Percentiles rank a stretch among this genome's conserved stretches.
Conservation (phyloP, 345 rosid genomes). For the Bruguiera gymnorhiza region DNA sequence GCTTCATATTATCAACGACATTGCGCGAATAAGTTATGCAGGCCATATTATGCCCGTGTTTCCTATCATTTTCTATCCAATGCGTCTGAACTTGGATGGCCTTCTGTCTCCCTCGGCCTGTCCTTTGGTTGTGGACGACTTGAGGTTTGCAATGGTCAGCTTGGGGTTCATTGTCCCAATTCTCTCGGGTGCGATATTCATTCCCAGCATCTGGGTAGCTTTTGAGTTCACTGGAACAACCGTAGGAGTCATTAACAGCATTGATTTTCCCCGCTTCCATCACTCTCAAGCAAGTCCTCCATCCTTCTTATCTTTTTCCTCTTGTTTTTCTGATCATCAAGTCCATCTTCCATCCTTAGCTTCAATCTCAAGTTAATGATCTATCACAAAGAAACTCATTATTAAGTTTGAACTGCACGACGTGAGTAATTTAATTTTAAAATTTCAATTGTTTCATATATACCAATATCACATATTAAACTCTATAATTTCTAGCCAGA, state of each 20-base stretch:
- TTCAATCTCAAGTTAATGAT: too few relatives aligned
- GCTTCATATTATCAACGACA: background rate
- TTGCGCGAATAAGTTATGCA: background rate
- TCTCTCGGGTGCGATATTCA: background rate
- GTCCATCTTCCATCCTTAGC: too few relatives aligned
- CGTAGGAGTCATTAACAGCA: background rate
- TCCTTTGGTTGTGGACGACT: background rate
- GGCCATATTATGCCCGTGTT: background rate
- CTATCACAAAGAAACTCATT: too few relatives aligned
- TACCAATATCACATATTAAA: too few relatives aligned
- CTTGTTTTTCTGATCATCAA: too few relatives aligned
- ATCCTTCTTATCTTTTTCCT: background rate
- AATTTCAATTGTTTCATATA: too few relatives aligned
- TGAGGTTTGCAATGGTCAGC: background rate
- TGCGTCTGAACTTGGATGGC: constrained; percentile 4
- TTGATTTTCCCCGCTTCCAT: constrained; percentile 7
- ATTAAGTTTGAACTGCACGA: too few relatives aligned
- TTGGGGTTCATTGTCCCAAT: background rate
- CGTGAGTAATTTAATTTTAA: too few relatives aligned
- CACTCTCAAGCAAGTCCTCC: background rate
- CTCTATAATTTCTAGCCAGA: too few relatives aligned
- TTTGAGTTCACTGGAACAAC: background rate
- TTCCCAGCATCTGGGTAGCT: constrained; percentile 1
- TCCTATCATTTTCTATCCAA: background rate
- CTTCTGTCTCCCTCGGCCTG: constrained; percentile 1